Percentiles rank a stretch among this genome's conserved stretches.
These are phyloP conservation scores for Fennellomyces sp. DNA, from an alignment of 371 early-diverging fungal species.

Conservation along the genomic window DNA sequence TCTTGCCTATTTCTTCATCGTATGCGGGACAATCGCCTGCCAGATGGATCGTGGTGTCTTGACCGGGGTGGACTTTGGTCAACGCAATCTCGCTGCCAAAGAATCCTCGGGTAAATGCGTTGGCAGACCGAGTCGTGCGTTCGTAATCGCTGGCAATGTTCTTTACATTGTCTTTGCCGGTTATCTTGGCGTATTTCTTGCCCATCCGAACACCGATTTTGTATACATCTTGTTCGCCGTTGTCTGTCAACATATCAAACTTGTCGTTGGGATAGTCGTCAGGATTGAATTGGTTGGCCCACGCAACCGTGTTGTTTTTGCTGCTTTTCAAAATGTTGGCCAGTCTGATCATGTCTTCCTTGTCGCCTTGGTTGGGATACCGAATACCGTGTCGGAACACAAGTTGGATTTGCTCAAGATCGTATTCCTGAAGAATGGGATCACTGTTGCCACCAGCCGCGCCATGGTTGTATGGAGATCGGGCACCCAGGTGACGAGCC, in stretches of 20 bases:
- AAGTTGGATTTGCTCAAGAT: conserved; percentile 27
- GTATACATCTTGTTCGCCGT: conserved; percentile 31
- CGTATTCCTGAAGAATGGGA: neutral
- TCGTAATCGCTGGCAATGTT: conserved; percentile 13
- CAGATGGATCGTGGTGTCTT: conserved; percentile 23
- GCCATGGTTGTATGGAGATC: conserved; percentile 8
- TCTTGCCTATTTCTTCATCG: conserved; percentile 11
- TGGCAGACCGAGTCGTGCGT: conserved; percentile 2
- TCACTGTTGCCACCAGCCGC: neutral
- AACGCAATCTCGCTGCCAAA: neutral
- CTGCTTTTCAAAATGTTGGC: conserved; percentile 10
- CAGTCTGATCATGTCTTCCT: conserved; percentile 14
- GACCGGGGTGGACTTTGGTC: neutral
- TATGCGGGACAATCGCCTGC: conserved; percentile 20
- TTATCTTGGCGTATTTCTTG: conserved; percentile 8
- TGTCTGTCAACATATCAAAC: conserved; percentile 13
- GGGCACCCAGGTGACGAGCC: conserved; percentile 3
- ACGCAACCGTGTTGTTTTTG: conserved; percentile 11
- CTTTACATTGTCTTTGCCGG: neutral
- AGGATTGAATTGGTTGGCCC: conserved; percentile 22
- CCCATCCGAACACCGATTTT: conserved; percentile 23
- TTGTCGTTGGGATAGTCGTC: conserved; percentile 1
- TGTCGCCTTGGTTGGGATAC: conserved; percentile 21
- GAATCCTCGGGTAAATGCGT: conserved; percentile 3
- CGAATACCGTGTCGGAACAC: conserved; percentile 39